Evolutionary conservation across 2,329 filamentous ascomycete species (phyloP).

Genomic region (Cladophialophora yegresii): DNA sequence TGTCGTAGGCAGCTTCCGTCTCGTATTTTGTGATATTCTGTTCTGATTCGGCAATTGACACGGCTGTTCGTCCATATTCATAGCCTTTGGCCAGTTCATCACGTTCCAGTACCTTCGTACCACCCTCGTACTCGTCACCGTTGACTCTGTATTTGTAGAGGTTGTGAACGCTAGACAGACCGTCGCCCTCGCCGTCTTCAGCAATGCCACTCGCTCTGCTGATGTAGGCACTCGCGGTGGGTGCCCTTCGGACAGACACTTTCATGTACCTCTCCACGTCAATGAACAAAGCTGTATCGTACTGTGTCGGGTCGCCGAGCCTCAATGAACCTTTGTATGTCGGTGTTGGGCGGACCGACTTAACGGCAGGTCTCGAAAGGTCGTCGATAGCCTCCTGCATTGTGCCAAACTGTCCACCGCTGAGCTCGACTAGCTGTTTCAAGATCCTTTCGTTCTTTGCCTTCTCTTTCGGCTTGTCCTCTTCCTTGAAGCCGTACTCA

Average conservation of each 20-base stretch:
- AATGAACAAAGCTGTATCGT: constrained; percentile 75
- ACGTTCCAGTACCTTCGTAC: constrained; percentile 76
- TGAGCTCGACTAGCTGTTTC: constrained; percentile 65
- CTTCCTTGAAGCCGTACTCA: constrained; percentile 89
- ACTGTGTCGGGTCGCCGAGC: constrained; percentile 73
- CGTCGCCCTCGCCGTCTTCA: constrained; percentile 18
- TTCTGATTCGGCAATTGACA: constrained; percentile 84
- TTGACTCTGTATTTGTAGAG: constrained; percentile 79
- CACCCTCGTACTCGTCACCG: constrained; percentile 71
- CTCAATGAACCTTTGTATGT: constrained; percentile 78
- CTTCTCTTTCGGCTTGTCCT: constrained; percentile 74
- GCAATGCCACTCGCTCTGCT: constrained; percentile 42
- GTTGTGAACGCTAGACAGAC: constrained; percentile 61
- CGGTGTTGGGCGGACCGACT: constrained; percentile 71
- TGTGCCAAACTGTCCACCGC: constrained; percentile 73
- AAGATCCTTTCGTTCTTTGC: constrained; percentile 72
- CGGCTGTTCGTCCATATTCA: constrained; percentile 87
- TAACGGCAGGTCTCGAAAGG: constrained; percentile 74
- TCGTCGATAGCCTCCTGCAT: constrained; percentile 81
- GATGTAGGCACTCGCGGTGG: constrained; percentile 76
- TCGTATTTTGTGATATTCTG: constrained; percentile 85
- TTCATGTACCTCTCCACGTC: constrained; percentile 89
- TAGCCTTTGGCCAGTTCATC: constrained; percentile 91
- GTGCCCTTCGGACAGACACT: constrained; percentile 73
- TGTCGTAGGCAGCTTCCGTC: constrained; percentile 71